Conservation (phyloP, 176 grass and related monocot species). For the Oryza meyeriana region DNA sequence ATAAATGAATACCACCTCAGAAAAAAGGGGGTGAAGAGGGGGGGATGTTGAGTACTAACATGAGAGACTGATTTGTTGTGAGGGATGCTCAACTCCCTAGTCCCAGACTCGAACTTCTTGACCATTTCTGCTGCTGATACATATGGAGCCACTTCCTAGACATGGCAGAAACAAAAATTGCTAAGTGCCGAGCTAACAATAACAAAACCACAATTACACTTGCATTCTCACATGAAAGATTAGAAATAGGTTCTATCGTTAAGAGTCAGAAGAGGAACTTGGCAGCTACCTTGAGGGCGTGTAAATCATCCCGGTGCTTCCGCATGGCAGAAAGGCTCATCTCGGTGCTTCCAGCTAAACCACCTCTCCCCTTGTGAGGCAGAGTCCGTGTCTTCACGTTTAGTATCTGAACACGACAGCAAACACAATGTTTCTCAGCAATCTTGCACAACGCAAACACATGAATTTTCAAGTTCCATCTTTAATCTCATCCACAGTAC, state of each 20-base stretch:
- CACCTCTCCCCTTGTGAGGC: slow-evolving; percentile 64
- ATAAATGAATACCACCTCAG: slow-evolving; percentile 12
- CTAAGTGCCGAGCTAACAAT: slow-evolving; percentile 10
- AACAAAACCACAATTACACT: not conserved
- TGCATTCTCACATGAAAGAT: slow-evolving; percentile 1
- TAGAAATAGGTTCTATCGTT: not conserved
- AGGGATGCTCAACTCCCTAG: slow-evolving; percentile 52
- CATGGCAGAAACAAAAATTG: slow-evolving; percentile 4
- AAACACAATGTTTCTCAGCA: slow-evolving; percentile 1
- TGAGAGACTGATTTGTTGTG: slow-evolving; percentile 40
- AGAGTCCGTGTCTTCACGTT: slow-evolving; percentile 65
- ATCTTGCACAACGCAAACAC: not conserved
- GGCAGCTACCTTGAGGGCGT: slow-evolving; percentile 48
- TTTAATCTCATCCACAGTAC: slow-evolving; percentile 32
- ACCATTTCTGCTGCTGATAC: slow-evolving; percentile 83
- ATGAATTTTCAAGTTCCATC: not conserved
- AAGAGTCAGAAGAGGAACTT: slow-evolving; percentile 14
- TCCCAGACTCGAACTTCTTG: slow-evolving; percentile 86
- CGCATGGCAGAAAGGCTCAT: slow-evolving; percentile 32
- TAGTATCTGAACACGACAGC: slow-evolving; percentile 57
- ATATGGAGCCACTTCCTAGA: slow-evolving; percentile 56
- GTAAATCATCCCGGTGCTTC: slow-evolving; percentile 20
- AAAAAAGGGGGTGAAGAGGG: too few relatives aligned
- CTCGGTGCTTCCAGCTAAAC: slow-evolving; percentile 35
- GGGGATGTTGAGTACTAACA: slow-evolving; percentile 28